Evolutionary conservation across 2,329 filamentous ascomycete genomes (phyloP).

Genomic region (Phialophora verrucosa): DNA sequence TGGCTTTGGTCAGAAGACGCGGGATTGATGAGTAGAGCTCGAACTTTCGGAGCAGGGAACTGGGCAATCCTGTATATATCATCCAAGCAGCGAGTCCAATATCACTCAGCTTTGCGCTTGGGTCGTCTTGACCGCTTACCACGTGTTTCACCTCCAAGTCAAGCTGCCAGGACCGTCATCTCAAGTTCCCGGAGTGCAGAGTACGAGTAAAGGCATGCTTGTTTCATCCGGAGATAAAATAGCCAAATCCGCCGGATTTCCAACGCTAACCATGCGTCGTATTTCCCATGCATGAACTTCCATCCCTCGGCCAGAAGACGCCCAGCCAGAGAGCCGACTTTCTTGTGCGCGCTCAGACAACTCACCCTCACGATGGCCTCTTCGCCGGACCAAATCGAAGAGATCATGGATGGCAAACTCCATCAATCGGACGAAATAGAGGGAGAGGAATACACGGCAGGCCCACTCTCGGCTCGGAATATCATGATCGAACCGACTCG

Average conservation of each 20-base stretch:
- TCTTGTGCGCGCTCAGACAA: neutral
- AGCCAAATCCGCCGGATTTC: neutral
- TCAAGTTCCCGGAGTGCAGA: neutral
- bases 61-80: slow-evolving; percentile 6
- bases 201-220: neutral
- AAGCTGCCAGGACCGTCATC: neutral
- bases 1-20: slow-evolving; percentile 2
- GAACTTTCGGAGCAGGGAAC: neutral
- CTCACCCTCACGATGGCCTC: neutral
- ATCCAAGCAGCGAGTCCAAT: slow-evolving; percentile 1
- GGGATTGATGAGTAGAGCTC: neutral
- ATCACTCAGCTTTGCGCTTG: slow-evolving; percentile 2
- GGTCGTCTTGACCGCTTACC: neutral
- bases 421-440: neutral
- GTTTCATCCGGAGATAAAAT: neutral
- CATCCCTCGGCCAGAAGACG: neutral
- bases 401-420: neutral
- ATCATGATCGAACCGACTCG: neutral
- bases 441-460: neutral
- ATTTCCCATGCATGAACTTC: neutral
- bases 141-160: neutral
- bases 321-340: neutral
- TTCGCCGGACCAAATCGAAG: neutral
- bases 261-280: neutral
- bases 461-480: neutral